Percentiles rank a stretch among this genome's conserved stretches.
Conservation (phyloP, 257 asterid genomes). For the Penstemon eatonii region DNA sequence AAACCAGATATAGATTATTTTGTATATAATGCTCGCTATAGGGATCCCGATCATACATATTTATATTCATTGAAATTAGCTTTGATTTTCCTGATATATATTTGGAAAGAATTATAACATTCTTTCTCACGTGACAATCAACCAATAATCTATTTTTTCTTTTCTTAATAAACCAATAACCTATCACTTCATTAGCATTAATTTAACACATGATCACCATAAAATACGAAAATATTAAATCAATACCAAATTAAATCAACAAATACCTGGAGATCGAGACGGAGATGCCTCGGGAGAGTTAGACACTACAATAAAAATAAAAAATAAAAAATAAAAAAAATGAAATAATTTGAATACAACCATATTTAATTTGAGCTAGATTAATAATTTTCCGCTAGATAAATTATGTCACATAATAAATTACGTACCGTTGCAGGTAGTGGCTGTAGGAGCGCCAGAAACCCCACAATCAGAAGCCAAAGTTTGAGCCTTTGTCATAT, state of each 20-base stretch:
- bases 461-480: conserved; percentile 29
- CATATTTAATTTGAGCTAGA: not conserved
- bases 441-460: not conserved
- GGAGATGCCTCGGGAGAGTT: conserved; percentile 22
- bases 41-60: too few species aligned
- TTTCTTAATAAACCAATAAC: too few species aligned
- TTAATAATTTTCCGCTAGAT: not conserved
- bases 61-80: too few species aligned
- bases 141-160: too few species aligned
- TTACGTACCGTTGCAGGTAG: conserved; percentile 23
- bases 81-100: too few species aligned
- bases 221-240: not conserved
- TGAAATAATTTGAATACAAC: not conserved
- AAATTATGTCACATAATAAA: too few species aligned
- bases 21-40: too few species aligned
- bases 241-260: not conserved
- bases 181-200: too few species aligned
- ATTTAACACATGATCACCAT: too few species aligned
- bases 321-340: not conserved
- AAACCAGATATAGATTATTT: too few species aligned
- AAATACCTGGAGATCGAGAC: conserved; percentile 29
- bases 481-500: conserved; percentile 27
- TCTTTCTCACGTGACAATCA: too few species aligned
- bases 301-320: conserved; percentile 2
- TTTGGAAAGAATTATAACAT: too few species aligned